Evolutionary conservation across 2,329 filamentous ascomycete genomes (phyloP).

Genomic region (Epichloe gansuensis): DNA sequence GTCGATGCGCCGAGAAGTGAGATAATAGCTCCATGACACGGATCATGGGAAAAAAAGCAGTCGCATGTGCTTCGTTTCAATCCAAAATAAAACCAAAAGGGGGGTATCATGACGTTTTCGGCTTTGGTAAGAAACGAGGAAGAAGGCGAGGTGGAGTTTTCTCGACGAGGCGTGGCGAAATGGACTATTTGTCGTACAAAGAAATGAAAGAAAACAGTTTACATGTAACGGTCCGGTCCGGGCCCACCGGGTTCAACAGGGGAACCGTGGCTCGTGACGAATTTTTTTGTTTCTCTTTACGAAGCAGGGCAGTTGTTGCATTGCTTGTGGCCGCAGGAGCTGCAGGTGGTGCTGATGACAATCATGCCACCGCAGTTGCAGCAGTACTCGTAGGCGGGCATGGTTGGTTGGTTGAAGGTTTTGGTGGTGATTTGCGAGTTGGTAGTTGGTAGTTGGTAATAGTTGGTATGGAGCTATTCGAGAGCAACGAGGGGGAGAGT

Average conservation of each 20-base stretch:
- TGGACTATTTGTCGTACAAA: background rate
- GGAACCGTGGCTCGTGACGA: background rate
- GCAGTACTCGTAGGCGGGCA: constrained; percentile 40
- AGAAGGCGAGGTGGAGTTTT: background rate
- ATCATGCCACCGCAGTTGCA: constrained; percentile 44
- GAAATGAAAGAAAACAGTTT: background rate
- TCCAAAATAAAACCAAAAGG: background rate
- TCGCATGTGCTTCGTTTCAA: background rate
- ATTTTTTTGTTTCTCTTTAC: background rate
- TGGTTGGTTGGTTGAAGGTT: constrained; percentile 14
- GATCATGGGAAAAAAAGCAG: background rate
- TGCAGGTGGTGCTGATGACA: constrained; percentile 44
- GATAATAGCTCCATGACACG: background rate
- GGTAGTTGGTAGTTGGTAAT: background rate
- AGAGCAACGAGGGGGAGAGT: background rate
- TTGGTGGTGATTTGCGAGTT: background rate
- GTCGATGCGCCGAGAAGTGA: background rate
- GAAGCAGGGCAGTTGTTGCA: constrained; percentile 31
- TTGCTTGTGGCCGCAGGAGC: constrained; percentile 36
- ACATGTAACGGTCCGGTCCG: too few relatives aligned
- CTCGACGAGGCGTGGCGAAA: too few relatives aligned
- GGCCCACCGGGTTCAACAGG: too few relatives aligned
- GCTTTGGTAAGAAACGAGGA: background rate
- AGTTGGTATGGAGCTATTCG: background rate
- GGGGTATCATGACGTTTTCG: background rate